These are phyloP conservation scores for Geranomyces variabilis DNA, from an alignment of 192 early-diverging fungal genomes.

Conservation along the genomic window DNA sequence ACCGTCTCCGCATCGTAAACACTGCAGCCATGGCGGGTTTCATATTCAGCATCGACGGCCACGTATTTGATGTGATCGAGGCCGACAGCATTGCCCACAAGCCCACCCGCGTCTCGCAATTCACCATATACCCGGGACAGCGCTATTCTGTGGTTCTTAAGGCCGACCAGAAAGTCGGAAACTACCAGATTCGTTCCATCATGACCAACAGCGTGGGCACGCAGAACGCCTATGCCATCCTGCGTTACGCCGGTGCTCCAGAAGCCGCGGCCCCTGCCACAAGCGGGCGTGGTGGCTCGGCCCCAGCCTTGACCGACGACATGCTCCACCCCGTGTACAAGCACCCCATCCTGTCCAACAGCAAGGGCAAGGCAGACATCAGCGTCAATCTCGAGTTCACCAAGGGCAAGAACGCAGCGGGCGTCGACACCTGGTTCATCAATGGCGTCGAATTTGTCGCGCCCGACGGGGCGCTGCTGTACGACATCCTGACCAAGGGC, in stretches of 20 bases:
- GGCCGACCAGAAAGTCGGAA: slow-evolving; percentile 46
- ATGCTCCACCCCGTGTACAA: slow-evolving; percentile 1
- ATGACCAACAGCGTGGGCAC: background rate
- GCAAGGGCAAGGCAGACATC: slow-evolving; percentile 1
- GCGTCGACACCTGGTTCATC: slow-evolving; percentile 73
- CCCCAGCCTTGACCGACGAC: background rate
- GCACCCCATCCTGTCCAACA: background rate
- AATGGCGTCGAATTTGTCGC: slow-evolving; percentile 69
- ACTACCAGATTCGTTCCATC: background rate
- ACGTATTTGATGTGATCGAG: slow-evolving; percentile 80
- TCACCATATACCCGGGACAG: slow-evolving; percentile 75
- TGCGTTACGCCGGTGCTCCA: slow-evolving; percentile 1
- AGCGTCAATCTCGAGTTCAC: background rate
- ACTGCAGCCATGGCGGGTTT: slow-evolving; percentile 76
- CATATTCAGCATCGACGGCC: slow-evolving; percentile 78
- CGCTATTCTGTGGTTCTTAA: slow-evolving; percentile 79
- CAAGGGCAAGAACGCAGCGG: slow-evolving; percentile 48
- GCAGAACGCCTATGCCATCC: slow-evolving; percentile 2
- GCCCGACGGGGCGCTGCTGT: slow-evolving; percentile 64
- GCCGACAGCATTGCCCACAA: slow-evolving; percentile 71
- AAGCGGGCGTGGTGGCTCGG: background rate
- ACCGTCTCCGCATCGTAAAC: slow-evolving; percentile 81
- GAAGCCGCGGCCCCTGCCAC: too few relatives aligned
- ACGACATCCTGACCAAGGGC: slow-evolving; percentile 58
- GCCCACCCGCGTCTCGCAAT: slow-evolving; percentile 53